Percentiles rank a stretch among this genome's conserved stretches.
Evolutionary conservation across 768 basidiomycete species (phyloP).

Genomic region (Lyophyllum shimeji): DNA sequence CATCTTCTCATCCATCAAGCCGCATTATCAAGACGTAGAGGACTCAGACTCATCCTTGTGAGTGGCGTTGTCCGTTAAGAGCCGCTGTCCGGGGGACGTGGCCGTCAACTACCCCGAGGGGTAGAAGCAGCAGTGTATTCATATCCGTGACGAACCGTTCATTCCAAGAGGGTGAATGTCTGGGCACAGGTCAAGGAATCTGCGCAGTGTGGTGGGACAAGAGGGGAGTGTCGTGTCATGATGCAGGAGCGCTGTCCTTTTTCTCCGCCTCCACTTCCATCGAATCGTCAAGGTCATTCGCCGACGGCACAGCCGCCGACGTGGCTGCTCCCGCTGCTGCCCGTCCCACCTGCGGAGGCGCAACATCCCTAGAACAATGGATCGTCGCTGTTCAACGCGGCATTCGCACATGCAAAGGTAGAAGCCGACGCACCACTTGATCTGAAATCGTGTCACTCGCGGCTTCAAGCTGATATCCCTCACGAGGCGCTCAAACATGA

Average conservation of each 20-base stretch:
- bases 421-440: slow-evolving; percentile 63
- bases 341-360: slow-evolving; percentile 44
- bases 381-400: neutral
- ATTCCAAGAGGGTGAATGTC: neutral
- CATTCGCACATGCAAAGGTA: neutral
- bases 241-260: slow-evolving; percentile 20
- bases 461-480: slow-evolving; percentile 91
- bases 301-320: slow-evolving; percentile 74
- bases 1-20: no score
- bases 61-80: neutral
- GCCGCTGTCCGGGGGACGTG: neutral
- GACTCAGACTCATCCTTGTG: neutral
- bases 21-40: neutral
- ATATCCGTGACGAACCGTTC: neutral
- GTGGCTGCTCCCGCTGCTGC: slow-evolving; percentile 60
- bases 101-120: no score
- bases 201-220: neutral
- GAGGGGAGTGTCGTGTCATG: slow-evolving; percentile 12
- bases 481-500: slow-evolving; percentile 76
- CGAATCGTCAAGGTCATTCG: slow-evolving; percentile 56
- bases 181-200: neutral
- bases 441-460: slow-evolving; percentile 90
- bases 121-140: no score
- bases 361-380: slow-evolving; percentile 56
- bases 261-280: slow-evolving; percentile 25